Conservation (phyloP, 202 grass and related monocot species). For the Cymbopogon flexuosus region DNA sequence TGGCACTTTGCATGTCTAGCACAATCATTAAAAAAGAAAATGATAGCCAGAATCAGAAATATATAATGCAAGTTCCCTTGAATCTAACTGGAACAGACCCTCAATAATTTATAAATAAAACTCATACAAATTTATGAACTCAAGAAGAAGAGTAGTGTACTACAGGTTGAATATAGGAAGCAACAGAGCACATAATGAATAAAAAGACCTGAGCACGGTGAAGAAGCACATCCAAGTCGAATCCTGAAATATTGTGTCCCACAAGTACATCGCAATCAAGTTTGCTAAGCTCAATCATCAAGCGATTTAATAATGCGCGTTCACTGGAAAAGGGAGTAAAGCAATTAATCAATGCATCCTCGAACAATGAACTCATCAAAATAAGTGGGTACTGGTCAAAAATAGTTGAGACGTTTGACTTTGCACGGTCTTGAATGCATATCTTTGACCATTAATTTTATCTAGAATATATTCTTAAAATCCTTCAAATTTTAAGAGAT, state of each 20-base stretch:
- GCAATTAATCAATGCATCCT: slow-evolving; percentile 12
- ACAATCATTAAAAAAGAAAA: slow-evolving; percentile 16
- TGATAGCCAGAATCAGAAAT: background rate
- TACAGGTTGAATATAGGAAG: background rate
- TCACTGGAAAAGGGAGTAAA: slow-evolving; percentile 57
- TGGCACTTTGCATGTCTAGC: slow-evolving; percentile 72
- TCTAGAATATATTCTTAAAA: background rate
- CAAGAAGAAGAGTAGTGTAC: background rate
- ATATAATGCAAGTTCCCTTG: background rate
- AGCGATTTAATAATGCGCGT: slow-evolving; percentile 90
- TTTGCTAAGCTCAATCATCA: slow-evolving; percentile 94
- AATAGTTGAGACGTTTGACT: background rate
- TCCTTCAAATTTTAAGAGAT: background rate
- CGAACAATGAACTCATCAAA: slow-evolving; percentile 18
- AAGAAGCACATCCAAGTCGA: slow-evolving; percentile 93
- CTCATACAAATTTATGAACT: slow-evolving; percentile 5
- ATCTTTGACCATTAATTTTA: background rate
- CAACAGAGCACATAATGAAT: slow-evolving; percentile 8
- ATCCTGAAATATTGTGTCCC: slow-evolving; percentile 98
- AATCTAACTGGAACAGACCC: background rate
- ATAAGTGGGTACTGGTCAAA: background rate
- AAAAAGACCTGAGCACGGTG: slow-evolving; percentile 82
- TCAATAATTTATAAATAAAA: slow-evolving; percentile 15
- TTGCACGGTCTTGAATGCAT: background rate
- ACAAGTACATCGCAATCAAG: slow-evolving; percentile 93